phyloP scores from a whole-genome alignment of 2,329 filamentous ascomycete genomes.

The Aspergillus brasiliensis region DNA sequence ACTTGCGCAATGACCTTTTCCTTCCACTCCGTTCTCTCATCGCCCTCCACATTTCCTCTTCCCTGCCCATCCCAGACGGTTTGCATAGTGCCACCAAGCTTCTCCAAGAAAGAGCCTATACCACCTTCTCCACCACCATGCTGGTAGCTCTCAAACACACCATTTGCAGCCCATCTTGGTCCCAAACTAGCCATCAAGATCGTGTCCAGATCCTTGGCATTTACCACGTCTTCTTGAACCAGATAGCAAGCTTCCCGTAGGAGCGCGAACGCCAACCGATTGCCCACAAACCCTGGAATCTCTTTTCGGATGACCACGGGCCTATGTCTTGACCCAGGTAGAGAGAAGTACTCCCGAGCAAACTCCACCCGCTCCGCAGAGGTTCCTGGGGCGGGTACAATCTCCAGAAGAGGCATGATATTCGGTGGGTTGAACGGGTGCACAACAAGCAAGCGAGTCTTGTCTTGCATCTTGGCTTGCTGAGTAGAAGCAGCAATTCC shows the following conservation, averaged over 20 bases:
- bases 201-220: slow-evolving; percentile 55
- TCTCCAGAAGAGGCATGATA: slow-evolving; percentile 62
- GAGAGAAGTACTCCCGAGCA: slow-evolving; percentile 44
- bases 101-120: slow-evolving; percentile 56
- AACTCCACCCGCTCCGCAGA: slow-evolving; percentile 30
- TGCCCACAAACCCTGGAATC: slow-evolving; percentile 59
- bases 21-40: slow-evolving; percentile 50
- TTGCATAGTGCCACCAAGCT: slow-evolving; percentile 59
- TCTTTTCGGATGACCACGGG: slow-evolving; percentile 57
- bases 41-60: slow-evolving; percentile 33
- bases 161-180: slow-evolving; percentile 57
- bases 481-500: slow-evolving; percentile 60
- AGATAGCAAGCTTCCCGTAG: slow-evolving; percentile 59
- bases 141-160: slow-evolving; percentile 62
- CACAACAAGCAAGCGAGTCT: slow-evolving; percentile 54
- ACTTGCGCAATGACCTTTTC: slow-evolving; percentile 49
- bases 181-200: slow-evolving; percentile 57
- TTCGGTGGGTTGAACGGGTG: slow-evolving; percentile 66
- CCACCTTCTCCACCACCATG: slow-evolving; percentile 59
- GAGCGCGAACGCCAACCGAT: slow-evolving; percentile 59
- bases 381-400: slow-evolving; percentile 55
- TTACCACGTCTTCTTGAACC: slow-evolving; percentile 56
- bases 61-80: slow-evolving; percentile 57
- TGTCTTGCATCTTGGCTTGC: slow-evolving; percentile 44
- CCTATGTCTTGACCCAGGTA: slow-evolving; percentile 25